phyloP scores from a whole-genome alignment of 345 rosid genomes.

The Eucalyptus regnans region DNA sequence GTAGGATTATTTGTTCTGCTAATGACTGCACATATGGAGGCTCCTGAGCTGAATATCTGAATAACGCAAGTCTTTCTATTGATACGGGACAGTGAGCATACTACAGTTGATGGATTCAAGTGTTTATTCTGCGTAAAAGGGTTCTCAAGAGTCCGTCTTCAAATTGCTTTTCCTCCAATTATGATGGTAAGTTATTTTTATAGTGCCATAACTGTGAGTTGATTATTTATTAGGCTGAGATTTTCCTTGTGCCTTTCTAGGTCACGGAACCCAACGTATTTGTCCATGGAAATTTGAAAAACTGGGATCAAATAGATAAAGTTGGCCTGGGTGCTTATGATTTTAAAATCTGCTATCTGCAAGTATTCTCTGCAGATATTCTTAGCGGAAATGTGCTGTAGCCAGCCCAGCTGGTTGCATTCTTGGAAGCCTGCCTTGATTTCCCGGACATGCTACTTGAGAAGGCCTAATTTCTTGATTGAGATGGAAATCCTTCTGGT shows the following conservation, averaged over 20 bases:
- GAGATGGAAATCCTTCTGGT: neutral
- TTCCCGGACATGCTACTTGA: neutral
- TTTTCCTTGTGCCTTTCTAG: conserved; percentile 10
- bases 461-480: neutral
- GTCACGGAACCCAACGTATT: conserved; percentile 59
- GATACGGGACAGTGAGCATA: conserved; percentile 48
- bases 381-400: neutral
- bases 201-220: neutral
- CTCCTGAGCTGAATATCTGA: neutral
- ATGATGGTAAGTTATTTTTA: conserved; percentile 31
- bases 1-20: neutral
- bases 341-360: neutral
- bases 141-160: conserved; percentile 49
- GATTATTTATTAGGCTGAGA: neutral
- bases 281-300: conserved; percentile 36
- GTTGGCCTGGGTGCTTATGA: conserved; percentile 55
- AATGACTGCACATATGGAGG: neutral
- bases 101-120: conserved; percentile 48
- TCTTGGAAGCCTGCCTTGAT: neutral
- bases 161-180: conserved; percentile 42
- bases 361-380: neutral
- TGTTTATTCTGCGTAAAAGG: conserved; percentile 56
- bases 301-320: conserved; percentile 14
- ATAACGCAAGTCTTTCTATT: neutral
- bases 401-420: neutral